Evolutionary conservation across 2,329 filamentous ascomycete genomes (phyloP).

Genomic region (Coleophoma cylindrospora): DNA sequence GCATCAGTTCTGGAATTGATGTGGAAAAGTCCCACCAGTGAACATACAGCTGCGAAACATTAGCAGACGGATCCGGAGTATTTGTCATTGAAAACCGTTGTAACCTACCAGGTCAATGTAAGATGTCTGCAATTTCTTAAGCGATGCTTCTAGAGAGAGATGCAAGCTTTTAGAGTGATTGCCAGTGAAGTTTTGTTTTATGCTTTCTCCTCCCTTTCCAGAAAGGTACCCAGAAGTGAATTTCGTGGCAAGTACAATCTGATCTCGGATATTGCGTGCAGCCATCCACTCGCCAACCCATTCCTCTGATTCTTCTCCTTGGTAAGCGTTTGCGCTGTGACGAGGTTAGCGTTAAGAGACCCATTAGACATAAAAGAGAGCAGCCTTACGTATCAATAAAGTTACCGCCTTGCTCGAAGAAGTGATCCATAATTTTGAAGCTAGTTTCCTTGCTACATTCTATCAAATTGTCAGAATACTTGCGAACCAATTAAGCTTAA

Average conservation of each 20-base stretch:
- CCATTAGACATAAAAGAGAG: too few relatives aligned
- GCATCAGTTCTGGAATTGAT: slow-evolving; percentile 60
- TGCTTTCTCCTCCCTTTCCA: neutral
- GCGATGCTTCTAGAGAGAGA: slow-evolving; percentile 6
- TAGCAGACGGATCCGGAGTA: too few relatives aligned
- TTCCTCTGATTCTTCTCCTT: slow-evolving; percentile 49
- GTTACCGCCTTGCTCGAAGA: slow-evolving; percentile 50
- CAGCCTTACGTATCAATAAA: slow-evolving; percentile 52
- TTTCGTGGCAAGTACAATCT: slow-evolving; percentile 49
- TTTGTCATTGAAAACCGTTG: slow-evolving; percentile 4
- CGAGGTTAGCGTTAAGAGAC: too few relatives aligned
- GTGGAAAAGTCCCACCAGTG: slow-evolving; percentile 63
- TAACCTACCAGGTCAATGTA: slow-evolving; percentile 54
- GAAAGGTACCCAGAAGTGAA: slow-evolving; percentile 35
- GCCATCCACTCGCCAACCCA: slow-evolving; percentile 57
- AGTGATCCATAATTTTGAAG: slow-evolving; percentile 52
- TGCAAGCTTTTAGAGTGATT: slow-evolving; percentile 10
- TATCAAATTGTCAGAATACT: too few relatives aligned
- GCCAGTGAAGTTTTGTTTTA: slow-evolving; percentile 11
- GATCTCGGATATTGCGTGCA: slow-evolving; percentile 40
- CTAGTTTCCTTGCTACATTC: slow-evolving; percentile 47
- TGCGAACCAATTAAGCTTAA: too few relatives aligned
- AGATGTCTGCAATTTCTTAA: slow-evolving; percentile 56
- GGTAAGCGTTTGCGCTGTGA: slow-evolving; percentile 49
- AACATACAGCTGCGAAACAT: slow-evolving; percentile 50